Base-by-base conservation (phyloP, 352 stramenopile genomes). In the Blastocystis sp. region DNA sequence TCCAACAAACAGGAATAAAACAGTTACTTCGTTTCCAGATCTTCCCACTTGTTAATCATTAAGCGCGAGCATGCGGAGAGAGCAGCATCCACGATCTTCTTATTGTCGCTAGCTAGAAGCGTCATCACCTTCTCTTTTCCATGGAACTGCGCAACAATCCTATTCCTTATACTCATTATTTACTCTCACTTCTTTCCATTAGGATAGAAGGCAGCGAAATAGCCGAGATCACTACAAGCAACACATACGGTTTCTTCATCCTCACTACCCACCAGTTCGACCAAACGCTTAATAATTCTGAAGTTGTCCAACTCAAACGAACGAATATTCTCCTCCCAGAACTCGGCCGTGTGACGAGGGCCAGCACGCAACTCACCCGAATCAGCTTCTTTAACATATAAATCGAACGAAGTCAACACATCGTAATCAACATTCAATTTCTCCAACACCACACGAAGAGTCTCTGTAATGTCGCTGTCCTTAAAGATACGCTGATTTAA, bases 301-400 rank as follows among this genome's bases (percentile, higher is more conserved):
- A 83, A 83, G 71, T 83, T 56, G 21, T 83, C 46, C n/a, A 49
- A 29, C 71, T 83, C 71, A 56, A 83, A 83, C 49, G 71, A n/a
- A 37, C 71, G 71, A 52, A 83, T 56, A 56, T 83, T 83, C 71
- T 83, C 71, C 71, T 83, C 66, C 71, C 71, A 83, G 71, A 83
- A 83, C 29, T 83, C 71, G 19, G 49, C 71, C 1, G 71, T 65
- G 71, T 83, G 71, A 37, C 71, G 71, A 32, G 71, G 71, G 3
- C 71, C 71, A 21, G 6, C 6, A 35, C 43, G 71, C 46, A 83
- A 56, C n/a, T 65, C 42, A 24, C 71, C 71, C 1, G 71, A 51
- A 2, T 27, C 71, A 21, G 66, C 43, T 56, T 83, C 71, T 37
- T 67, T 65, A 29, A 51, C 54, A 56, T 83, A 83, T 5, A 83